Percentiles rank a stretch among this genome's conserved stretches.
phyloP scores from a whole-genome alignment of 1,284 basidiomycete genomes.

The Heimioporus retisporus region DNA sequence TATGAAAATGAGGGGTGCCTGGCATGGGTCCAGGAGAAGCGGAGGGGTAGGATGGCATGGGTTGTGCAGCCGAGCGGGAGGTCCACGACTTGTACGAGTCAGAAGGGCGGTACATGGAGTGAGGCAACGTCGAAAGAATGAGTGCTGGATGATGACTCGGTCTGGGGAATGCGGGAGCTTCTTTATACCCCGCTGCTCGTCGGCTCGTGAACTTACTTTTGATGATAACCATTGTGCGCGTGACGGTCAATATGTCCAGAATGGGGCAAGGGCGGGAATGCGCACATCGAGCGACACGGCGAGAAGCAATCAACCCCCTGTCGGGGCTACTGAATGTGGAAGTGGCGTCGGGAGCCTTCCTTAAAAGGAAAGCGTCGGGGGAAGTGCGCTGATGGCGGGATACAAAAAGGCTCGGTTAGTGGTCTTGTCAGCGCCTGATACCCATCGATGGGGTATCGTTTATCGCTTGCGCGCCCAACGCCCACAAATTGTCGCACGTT shows the following conservation, averaged over 20 bases:
- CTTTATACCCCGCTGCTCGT: slow-evolving; percentile 39
- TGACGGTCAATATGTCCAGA: slow-evolving; percentile 30
- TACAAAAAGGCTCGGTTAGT: slow-evolving; percentile 29
- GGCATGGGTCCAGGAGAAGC: slow-evolving; percentile 35
- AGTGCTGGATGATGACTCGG: slow-evolving; percentile 33
- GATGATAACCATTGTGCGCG: slow-evolving; percentile 12
- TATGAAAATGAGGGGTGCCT: slow-evolving; percentile 34
- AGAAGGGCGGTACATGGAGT: slow-evolving; percentile 32
- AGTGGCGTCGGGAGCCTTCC: slow-evolving; percentile 29
- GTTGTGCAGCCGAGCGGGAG: slow-evolving; percentile 17
- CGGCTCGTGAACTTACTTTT: slow-evolving; percentile 33
- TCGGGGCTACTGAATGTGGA: slow-evolving; percentile 30
- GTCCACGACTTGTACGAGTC: slow-evolving; percentile 35
- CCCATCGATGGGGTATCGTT: slow-evolving; percentile 31
- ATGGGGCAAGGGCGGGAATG: slow-evolving; percentile 36
- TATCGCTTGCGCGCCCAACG: slow-evolving; percentile 6
- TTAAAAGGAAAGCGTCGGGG: slow-evolving; percentile 33
- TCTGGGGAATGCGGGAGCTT: slow-evolving; percentile 7
- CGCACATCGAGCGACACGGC: slow-evolving; percentile 31
- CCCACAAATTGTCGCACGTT: slow-evolving; percentile 28
- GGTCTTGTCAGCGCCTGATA: slow-evolving; percentile 18
- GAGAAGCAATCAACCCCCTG: slow-evolving; percentile 23
- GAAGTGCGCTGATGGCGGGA: slow-evolving; percentile 31
- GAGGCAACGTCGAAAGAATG: not conserved
- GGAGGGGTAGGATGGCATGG: slow-evolving; percentile 21